phyloP scores from a whole-genome alignment of 208 protist species.

The Acanthamoeba healyi region DNA sequence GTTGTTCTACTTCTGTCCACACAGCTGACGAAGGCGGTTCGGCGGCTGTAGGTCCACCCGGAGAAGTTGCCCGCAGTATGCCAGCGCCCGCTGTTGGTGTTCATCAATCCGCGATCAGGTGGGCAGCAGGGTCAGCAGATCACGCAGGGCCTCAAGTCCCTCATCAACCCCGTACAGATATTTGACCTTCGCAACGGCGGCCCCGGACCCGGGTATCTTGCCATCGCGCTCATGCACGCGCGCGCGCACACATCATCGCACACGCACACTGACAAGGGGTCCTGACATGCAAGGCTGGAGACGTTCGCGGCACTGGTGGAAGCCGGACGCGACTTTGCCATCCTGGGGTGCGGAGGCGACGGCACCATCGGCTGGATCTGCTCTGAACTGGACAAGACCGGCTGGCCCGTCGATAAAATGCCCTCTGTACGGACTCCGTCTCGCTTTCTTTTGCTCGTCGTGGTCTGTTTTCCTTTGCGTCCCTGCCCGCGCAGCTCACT shows the following conservation, averaged over 20 bases:
- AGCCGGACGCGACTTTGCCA: background rate
- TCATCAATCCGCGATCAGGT: constrained; percentile 31
- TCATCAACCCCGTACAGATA: constrained; percentile 23
- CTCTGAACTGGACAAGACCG: background rate
- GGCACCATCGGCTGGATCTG: constrained; percentile 61
- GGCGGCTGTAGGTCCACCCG: too few species aligned
- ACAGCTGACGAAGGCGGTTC: too few species aligned
- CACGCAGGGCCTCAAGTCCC: background rate
- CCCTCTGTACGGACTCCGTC: background rate
- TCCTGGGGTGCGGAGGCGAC: constrained; percentile 44
- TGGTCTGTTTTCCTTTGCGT: too few species aligned
- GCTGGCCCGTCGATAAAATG: background rate
- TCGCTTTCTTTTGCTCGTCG: too few species aligned
- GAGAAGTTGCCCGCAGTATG: background rate
- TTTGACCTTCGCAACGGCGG: constrained; percentile 25
- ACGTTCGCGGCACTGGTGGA: constrained; percentile 1
- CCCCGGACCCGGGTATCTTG: constrained; percentile 44
- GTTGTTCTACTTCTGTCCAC: too few species aligned
- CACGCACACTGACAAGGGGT: too few species aligned
- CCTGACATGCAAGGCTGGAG: too few species aligned
- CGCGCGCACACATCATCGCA: too few species aligned
- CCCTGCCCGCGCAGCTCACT: too few species aligned
- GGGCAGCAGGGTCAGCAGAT: constrained; percentile 28
- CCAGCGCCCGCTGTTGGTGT: constrained; percentile 17
- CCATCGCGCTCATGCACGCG: too few species aligned